Evolutionary conservation across 495 filamentous ascomycete genomes (phyloP).

Genomic region (Margaritispora aquatica): DNA sequence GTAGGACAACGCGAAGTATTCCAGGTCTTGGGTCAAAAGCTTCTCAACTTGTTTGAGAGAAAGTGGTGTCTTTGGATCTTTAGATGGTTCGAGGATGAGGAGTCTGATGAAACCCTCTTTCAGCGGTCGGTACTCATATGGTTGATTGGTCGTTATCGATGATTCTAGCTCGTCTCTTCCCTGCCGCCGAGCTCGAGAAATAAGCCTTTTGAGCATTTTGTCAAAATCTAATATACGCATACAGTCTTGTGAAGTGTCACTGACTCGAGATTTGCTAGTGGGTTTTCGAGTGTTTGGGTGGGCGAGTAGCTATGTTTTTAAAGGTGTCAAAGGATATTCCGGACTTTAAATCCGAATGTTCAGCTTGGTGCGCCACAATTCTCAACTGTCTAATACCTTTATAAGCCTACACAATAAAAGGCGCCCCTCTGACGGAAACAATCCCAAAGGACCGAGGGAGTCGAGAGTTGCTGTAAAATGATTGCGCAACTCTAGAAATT

Average conservation of each 20-base stretch:
- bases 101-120: neutral
- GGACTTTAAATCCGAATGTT: neutral
- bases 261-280: neutral
- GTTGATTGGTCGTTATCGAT: neutral
- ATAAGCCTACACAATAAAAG: neutral
- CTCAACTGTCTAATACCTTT: neutral
- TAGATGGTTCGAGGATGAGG: neutral
- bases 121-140: neutral
- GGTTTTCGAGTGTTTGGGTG: neutral
- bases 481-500: neutral
- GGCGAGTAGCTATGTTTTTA: neutral
- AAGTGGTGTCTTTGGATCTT: neutral
- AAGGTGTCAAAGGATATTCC: neutral
- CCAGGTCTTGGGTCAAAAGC: neutral
- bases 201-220: neutral
- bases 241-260: neutral
- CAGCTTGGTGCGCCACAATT: neutral
- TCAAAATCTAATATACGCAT: neutral
- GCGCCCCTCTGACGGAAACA: neutral
- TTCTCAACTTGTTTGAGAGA: neutral
- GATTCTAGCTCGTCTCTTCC: neutral
- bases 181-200: neutral
- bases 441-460: neutral
- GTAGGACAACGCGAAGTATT: conserved; percentile 6
- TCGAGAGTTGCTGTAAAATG: neutral